Conservation (phyloP, 2,329 filamentous ascomycete species). For the Fusarium sp. region DNA sequence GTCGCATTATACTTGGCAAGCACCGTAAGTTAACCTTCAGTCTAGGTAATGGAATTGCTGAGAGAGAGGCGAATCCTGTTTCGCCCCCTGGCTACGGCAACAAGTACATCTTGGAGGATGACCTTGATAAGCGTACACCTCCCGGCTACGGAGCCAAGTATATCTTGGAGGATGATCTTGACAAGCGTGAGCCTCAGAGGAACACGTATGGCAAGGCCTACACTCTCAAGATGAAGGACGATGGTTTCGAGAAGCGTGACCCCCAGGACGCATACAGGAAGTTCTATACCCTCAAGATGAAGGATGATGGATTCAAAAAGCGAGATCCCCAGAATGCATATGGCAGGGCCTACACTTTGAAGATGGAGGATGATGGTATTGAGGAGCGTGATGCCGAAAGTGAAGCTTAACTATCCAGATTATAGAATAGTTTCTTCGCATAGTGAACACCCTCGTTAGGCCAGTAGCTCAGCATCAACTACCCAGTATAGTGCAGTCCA, state of each 20-base stretch:
- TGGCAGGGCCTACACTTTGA: background rate
- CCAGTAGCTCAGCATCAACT: background rate
- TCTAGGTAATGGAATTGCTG: background rate
- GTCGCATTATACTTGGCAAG: rapidly evolving
- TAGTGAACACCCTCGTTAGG: background rate
- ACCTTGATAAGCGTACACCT: background rate
- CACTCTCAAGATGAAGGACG: background rate
- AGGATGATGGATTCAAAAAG: background rate
- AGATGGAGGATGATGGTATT: background rate
- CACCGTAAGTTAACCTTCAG: background rate
- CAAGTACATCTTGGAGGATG: background rate
- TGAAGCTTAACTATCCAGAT: background rate
- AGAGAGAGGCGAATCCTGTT: background rate
- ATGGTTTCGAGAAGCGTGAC: background rate
- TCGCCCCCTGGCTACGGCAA: background rate
- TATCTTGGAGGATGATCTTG: background rate
- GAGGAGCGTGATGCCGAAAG: background rate
- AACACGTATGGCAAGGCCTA: background rate
- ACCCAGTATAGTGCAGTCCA: background rate
- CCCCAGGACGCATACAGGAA: background rate
- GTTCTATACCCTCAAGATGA: background rate
- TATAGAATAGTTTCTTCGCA: background rate
- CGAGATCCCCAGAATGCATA: background rate
- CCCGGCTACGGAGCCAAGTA: background rate
- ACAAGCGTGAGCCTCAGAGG: background rate